Conservation (phyloP, 2,329 filamentous ascomycete species). For the Calonectria fujianensis region DNA sequence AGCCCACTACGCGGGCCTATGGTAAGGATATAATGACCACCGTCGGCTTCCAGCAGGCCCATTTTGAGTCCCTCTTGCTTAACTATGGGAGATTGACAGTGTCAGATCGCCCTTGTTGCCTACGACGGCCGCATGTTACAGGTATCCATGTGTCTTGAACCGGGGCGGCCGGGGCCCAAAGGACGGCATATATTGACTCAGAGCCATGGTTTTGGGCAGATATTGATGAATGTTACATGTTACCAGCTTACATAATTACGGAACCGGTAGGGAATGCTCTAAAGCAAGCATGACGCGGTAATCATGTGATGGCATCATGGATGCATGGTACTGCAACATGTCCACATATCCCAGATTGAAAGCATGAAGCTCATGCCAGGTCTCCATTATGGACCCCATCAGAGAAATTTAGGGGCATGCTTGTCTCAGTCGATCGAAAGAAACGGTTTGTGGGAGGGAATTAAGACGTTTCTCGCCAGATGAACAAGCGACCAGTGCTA, state of each 20-base stretch:
- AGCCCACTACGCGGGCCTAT: background rate
- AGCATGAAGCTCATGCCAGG: background rate
- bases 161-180: background rate
- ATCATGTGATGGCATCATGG: background rate
- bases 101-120: background rate
- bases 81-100: background rate
- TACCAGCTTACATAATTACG: background rate
- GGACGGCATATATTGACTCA: background rate
- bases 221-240: background rate
- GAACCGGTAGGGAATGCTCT: background rate
- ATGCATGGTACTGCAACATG: background rate
- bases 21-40: background rate
- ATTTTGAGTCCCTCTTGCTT: background rate
- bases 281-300: background rate
- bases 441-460: background rate
- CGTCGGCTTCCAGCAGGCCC: background rate
- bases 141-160: background rate
- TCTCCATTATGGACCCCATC: background rate
- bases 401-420: background rate
- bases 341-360: background rate
- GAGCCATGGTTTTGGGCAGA: background rate
- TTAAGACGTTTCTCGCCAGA: background rate
- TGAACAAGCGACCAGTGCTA: background rate
- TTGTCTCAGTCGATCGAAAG: background rate
- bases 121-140: background rate